Base-by-base conservation (phyloP, 345 rosid species). In the Boechera divaricarpa region DNA sequence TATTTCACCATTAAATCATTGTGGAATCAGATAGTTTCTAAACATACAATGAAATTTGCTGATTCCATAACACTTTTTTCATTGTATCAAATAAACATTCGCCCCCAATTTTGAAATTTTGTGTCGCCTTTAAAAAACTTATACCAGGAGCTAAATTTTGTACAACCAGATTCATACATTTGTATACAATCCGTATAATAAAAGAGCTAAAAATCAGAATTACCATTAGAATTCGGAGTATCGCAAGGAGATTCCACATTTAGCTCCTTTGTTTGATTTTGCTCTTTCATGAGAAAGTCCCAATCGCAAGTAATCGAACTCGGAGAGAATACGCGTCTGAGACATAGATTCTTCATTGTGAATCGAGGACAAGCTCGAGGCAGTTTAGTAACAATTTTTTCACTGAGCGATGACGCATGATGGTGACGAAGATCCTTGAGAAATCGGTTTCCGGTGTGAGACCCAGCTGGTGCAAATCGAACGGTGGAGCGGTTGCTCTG, bases 271-370 rank as follows among this genome's bases (percentile, higher is more conserved):
- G 16, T 60, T 60, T 5, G 65, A 38, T 60, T 60, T 38, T 38
- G 16, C 48, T 48, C 66, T 61, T 38, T 38, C 3, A 39, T 0
- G 5, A 21, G 32, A 11, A 38, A 21, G 1, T 39, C 66, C 66
- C 66, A 61, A 38, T 61, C 66, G 16, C 5, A 39, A 61, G 66
- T 10, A 0, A 10, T 6, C 32, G 48, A 61, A 38, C 32, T 61
- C 10, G 48, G 66, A 39, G 66, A 61, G 8, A 39, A 61, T 0
- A 61, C 48, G 66, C 66, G 48, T 39, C 66, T 61, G 48, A 38
- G 66, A 61, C 47, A 6, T 1, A 61, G 66, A 39, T 61, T 60
- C 65, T 38, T 60, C 65, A 38, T 21, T 2, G 13, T 35, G 28
- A 35, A 45, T 9, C 45, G 45, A 38, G 31, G 45, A 38, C 31